Conservation (phyloP, 2,329 filamentous ascomycete genomes). For the Microcyclosporella mali region DNA sequence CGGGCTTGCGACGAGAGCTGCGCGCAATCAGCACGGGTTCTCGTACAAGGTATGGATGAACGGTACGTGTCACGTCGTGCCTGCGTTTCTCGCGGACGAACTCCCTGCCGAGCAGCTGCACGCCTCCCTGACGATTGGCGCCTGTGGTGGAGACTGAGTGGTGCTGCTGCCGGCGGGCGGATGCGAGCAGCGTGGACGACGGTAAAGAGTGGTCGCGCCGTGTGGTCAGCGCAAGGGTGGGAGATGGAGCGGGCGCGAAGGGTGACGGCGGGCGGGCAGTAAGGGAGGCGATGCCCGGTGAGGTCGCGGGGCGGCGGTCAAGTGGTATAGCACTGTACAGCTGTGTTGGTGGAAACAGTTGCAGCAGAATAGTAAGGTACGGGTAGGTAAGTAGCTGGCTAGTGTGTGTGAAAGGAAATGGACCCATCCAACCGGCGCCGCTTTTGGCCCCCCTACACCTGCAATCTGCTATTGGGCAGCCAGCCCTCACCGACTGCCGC, state of each 20-base stretch:
- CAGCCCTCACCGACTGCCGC: too few relatives aligned
- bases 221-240: neutral
- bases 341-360: neutral
- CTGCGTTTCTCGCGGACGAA: conserved; percentile 4
- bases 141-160: too few relatives aligned
- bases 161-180: conserved; percentile 2
- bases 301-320: neutral
- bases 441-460: too few relatives aligned
- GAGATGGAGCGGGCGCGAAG: neutral
- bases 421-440: too few relatives aligned
- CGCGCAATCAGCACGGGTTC: conserved; percentile 9
- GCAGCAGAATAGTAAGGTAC: neutral
- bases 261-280: neutral
- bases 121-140: neutral
- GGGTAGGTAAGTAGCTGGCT: too few relatives aligned
- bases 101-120: conserved; percentile 5
- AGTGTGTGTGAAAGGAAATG: too few relatives aligned
- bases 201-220: conserved; percentile 3
- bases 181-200: neutral
- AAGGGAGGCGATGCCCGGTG: neutral
- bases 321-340: neutral
- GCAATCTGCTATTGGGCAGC: too few relatives aligned
- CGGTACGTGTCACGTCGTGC: conserved; percentile 16
- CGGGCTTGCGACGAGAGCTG: conserved; percentile 7
- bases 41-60: conserved; percentile 9